These are phyloP conservation scores for Mitragyna speciosa DNA, from an alignment of 257 asterid genomes.

Conservation along the genomic window DNA sequence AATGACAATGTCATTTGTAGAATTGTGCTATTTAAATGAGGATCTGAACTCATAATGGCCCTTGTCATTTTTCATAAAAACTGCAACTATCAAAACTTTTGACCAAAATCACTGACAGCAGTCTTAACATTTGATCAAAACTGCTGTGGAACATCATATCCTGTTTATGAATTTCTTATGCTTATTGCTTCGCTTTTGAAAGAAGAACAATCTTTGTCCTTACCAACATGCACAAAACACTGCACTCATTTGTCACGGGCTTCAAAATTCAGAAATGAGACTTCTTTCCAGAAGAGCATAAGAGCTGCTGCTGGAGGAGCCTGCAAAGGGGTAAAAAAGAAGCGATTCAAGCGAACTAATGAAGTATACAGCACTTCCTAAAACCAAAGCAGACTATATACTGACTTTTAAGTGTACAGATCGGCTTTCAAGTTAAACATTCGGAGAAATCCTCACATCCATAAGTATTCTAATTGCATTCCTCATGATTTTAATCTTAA, in stretches of 20 bases:
- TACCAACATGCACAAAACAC: neutral
- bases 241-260: neutral
- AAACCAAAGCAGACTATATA: neutral
- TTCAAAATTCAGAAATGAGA: neutral
- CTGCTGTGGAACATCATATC: neutral
- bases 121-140: neutral
- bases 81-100: too few species aligned
- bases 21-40: too few species aligned
- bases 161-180: neutral
- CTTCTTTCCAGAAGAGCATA: neutral
- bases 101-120: too few species aligned
- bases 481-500: too few species aligned
- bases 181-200: neutral
- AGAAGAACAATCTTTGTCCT: neutral
- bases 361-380: neutral
- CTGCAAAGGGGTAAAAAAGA: neutral
- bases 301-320: neutral
- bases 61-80: too few species aligned
- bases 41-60: too few species aligned
- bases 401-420: neutral
- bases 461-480: too few species aligned
- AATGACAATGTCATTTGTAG: too few species aligned
- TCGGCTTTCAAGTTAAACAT: slow-evolving; percentile 1
- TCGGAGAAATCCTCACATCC: neutral
- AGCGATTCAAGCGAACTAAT: neutral